Evolutionary conservation across 1,284 basidiomycete genomes (phyloP).

Genomic region (Apiotrichum laibachii): DNA sequence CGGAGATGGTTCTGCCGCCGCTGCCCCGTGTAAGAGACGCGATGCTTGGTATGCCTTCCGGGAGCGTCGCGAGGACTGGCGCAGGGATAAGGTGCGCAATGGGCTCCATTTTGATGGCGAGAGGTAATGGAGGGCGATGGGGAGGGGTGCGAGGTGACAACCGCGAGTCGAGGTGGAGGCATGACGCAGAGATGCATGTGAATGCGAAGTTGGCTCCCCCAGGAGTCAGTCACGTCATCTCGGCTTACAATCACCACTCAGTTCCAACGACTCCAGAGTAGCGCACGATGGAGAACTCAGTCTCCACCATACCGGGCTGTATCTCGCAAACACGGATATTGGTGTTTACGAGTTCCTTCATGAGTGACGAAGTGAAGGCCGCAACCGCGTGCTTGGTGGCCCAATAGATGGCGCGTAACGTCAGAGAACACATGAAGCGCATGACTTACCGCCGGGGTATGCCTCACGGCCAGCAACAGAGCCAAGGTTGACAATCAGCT

Average conservation of each 20-base stretch:
- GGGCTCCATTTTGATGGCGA: background rate
- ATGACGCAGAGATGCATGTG: no score
- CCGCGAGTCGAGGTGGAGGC: no score
- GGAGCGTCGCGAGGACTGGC: background rate
- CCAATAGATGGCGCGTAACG: constrained; percentile 55
- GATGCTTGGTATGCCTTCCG: background rate
- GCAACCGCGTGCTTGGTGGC: constrained; percentile 62
- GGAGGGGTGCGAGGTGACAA: no score
- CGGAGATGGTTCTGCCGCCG: background rate
- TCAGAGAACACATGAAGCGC: constrained; percentile 30
- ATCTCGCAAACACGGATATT: constrained; percentile 83
- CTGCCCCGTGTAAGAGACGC: background rate
- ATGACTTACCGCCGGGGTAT: constrained; percentile 68
- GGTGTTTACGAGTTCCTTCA: constrained; percentile 80
- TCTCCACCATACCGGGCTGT: constrained; percentile 63
- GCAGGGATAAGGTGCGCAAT: background rate
- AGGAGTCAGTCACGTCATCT: no score
- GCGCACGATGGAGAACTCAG: constrained; percentile 70
- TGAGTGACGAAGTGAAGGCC: constrained; percentile 75
- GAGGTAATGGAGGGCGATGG: no score
- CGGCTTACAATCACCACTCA: no score
- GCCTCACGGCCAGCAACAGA: constrained; percentile 82
- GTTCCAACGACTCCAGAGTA: constrained; percentile 69
- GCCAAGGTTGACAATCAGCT: constrained; percentile 86
- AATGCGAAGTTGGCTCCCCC: no score